Evolutionary conservation across 2,329 filamentous ascomycete species (phyloP).

Genomic region (Venturia oleaginea): DNA sequence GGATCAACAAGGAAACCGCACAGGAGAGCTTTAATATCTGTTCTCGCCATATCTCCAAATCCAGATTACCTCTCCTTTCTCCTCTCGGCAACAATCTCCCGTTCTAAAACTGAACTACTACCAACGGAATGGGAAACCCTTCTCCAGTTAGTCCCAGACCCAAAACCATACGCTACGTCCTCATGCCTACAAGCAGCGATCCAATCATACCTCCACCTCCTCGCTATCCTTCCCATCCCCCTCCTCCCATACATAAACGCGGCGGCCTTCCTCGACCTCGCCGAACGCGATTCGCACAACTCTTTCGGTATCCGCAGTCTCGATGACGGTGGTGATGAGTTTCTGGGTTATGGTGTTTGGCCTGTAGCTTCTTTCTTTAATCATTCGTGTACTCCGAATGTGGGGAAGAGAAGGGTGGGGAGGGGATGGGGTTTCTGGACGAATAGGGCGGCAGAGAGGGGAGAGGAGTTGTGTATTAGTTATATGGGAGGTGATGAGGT

Average conservation of each 20-base stretch:
- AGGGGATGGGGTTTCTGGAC: slow-evolving; percentile 34
- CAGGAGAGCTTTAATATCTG: slow-evolving; percentile 13
- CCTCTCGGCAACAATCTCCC: slow-evolving; percentile 29
- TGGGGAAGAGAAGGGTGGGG: slow-evolving; percentile 33
- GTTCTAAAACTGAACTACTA: background rate
- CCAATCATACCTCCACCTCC: slow-evolving; percentile 34
- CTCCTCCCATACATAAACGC: slow-evolving; percentile 28
- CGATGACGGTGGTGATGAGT: slow-evolving; percentile 38
- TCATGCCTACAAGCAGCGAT: slow-evolving; percentile 32
- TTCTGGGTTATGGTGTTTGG: slow-evolving; percentile 41
- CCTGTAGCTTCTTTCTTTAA: slow-evolving; percentile 41
- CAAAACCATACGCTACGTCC: slow-evolving; percentile 22
- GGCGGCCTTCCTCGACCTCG: slow-evolving; percentile 27
- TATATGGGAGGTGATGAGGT: slow-evolving; percentile 41
- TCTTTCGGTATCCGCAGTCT: slow-evolving; percentile 38
- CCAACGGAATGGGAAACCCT: slow-evolving; percentile 23
- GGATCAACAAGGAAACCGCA: slow-evolving; percentile 15
- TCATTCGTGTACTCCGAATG: slow-evolving; percentile 37
- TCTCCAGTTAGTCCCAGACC: slow-evolving; percentile 31
- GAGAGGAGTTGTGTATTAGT: slow-evolving; percentile 39
- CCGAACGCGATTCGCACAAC: slow-evolving; percentile 36
- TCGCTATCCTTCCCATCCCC: slow-evolving; percentile 29
- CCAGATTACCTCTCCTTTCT: slow-evolving; percentile 35
- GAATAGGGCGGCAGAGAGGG: slow-evolving; percentile 25
- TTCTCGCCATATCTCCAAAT: slow-evolving; percentile 14